Evolutionary conservation across 768 basidiomycete species (phyloP).

Genomic region (Suillus weaverae): DNA sequence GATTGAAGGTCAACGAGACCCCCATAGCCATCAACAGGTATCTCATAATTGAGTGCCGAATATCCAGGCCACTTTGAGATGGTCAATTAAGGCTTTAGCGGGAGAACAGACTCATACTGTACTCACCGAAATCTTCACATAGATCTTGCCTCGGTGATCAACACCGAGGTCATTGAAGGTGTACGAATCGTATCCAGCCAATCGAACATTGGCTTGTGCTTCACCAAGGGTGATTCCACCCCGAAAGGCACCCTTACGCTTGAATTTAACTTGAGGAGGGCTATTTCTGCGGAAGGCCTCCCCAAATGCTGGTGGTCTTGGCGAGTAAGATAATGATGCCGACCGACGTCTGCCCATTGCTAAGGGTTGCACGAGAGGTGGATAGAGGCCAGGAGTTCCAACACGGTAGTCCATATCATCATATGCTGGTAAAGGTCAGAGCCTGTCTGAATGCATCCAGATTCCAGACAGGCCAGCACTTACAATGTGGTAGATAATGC

Average conservation of each 20-base stretch:
- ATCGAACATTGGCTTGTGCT: slow-evolving; percentile 61
- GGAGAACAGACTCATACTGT: slow-evolving; percentile 1
- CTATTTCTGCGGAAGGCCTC: slow-evolving; percentile 51
- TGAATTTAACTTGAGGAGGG: slow-evolving; percentile 64
- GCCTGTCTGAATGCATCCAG: slow-evolving; percentile 5
- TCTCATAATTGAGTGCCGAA: slow-evolving; percentile 68
- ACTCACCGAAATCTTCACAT: slow-evolving; percentile 62
- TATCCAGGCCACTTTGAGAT: slow-evolving; percentile 66
- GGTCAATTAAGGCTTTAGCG: slow-evolving; percentile 5
- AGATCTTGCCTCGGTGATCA: slow-evolving; percentile 58
- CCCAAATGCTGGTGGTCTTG: slow-evolving; percentile 35
- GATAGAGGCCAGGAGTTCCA: slow-evolving; percentile 24
- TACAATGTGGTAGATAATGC: slow-evolving; percentile 45
- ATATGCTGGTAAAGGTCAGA: slow-evolving; percentile 40
- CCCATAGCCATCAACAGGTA: slow-evolving; percentile 67
- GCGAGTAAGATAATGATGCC: slow-evolving; percentile 41
- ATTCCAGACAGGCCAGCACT: slow-evolving; percentile 12
- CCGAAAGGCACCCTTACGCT: slow-evolving; percentile 65
- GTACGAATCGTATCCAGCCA: slow-evolving; percentile 65
- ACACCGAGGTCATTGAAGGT: slow-evolving; percentile 63
- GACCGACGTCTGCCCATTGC: slow-evolving; percentile 32
- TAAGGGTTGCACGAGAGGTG: slow-evolving; percentile 26
- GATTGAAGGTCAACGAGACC: slow-evolving; percentile 66
- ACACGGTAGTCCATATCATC: slow-evolving; percentile 47
- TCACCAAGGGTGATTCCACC: slow-evolving; percentile 68